These are phyloP conservation scores for Cydonia oblonga DNA, from an alignment of 331 rosid genomes.

Conservation along the genomic window DNA sequence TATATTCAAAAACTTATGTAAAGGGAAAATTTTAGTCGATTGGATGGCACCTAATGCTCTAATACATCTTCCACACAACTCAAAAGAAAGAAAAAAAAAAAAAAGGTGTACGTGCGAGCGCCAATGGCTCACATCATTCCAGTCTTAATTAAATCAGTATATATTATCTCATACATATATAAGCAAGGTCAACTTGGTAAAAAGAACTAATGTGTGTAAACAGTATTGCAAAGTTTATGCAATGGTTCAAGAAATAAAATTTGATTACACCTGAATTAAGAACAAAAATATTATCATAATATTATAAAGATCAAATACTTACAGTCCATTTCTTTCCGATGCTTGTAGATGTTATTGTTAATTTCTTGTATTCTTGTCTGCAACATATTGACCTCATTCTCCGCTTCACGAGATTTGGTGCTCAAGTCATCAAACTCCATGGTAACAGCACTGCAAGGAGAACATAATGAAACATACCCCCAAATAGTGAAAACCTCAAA, in stretches of 20 bases:
- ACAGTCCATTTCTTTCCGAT: conserved; percentile 76
- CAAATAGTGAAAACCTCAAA: not conserved
- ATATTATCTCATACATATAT: no score
- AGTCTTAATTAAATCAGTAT: not conserved
- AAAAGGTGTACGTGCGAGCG: no score
- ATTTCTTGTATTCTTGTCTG: conserved; percentile 69
- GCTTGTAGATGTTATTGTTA: conserved; percentile 45
- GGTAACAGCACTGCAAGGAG: conserved; percentile 41
- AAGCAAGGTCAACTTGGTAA: not conserved
- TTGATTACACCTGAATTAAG: not conserved
- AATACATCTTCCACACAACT: no score
- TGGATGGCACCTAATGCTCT: no score
- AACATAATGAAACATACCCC: not conserved
- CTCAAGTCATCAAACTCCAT: conserved; percentile 65
- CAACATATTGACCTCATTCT: conserved; percentile 73
- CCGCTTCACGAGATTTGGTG: conserved; percentile 67
- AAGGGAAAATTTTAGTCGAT: no score
- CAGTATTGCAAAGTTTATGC: not conserved
- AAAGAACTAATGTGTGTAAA: not conserved
- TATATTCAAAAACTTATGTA: no score
- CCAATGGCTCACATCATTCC: not conserved
- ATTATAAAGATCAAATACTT: conserved; percentile 21
- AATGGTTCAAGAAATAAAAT: not conserved
- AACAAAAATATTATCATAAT: not conserved
- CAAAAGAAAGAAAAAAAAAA: no score